Conservation (phyloP, 768 basidiomycete species). For the Trametes cubensis region DNA sequence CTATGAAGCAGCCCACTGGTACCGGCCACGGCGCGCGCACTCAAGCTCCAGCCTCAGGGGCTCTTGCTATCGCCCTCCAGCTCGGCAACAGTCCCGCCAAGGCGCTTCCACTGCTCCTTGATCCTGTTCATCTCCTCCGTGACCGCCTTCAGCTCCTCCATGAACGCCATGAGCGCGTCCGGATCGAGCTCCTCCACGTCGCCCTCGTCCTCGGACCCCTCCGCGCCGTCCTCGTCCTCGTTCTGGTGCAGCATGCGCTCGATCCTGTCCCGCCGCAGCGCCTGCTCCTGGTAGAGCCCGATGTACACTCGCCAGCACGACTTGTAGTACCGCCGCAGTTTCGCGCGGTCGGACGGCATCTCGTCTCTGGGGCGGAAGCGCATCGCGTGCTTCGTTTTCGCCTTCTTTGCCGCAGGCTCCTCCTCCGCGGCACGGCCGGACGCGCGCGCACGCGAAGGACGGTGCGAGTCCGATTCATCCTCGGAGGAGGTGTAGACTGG, state of each 20-base stretch:
- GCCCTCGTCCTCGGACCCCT: conserved; percentile 40
- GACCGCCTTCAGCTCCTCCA: conserved; percentile 44
- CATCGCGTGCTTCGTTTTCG: conserved; percentile 25
- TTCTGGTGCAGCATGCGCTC: conserved; percentile 50
- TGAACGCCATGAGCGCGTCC: conserved; percentile 22
- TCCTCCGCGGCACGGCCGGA: conserved; percentile 1
- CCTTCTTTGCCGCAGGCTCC: conserved; percentile 35
- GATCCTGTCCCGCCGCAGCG: conserved; percentile 53
- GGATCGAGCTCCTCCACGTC: conserved; percentile 56
- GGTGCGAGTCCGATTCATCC: conserved; percentile 49
- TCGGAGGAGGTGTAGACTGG: conserved; percentile 72
- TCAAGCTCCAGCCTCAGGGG: background rate
- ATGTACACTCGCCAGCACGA: conserved; percentile 56
- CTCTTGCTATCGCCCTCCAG: conserved; percentile 5
- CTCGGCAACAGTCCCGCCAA: conserved; percentile 25
- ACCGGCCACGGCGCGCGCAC: background rate
- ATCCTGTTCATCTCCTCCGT: conserved; percentile 60
- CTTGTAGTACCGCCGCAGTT: conserved; percentile 56
- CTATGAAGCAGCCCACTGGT: background rate
- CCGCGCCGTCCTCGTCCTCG: conserved; percentile 42
- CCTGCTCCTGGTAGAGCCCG: conserved; percentile 46
- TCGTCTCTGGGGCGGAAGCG: conserved; percentile 26
- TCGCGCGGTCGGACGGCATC: conserved; percentile 51
- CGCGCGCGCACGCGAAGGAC: conserved; percentile 23
- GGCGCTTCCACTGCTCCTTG: conserved; percentile 40